Evolutionary conservation across 305 asterid genomes (phyloP).

Genomic region (Rubia occidens): DNA sequence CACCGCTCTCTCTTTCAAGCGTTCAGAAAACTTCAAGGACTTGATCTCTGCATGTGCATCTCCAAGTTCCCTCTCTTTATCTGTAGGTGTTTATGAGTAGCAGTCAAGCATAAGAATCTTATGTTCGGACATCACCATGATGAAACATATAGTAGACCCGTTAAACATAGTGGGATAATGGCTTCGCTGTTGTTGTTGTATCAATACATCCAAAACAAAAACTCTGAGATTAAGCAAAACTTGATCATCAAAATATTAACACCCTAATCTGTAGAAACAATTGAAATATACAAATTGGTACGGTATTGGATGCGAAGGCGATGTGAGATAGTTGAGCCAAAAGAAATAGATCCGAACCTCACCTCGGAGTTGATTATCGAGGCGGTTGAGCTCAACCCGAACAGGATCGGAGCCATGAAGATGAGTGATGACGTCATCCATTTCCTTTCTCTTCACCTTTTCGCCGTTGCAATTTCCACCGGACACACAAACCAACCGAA

Average conservation of each 20-base stretch:
- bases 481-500: neutral
- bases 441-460: conserved; percentile 52
- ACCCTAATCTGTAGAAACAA: neutral
- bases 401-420: conserved; percentile 93
- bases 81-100: conserved; percentile 35
- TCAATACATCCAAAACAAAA: neutral
- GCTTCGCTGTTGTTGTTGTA: neutral
- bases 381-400: conserved; percentile 84
- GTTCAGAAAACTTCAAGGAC: conserved; percentile 67
- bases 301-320: too few species aligned
- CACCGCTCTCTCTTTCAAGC: conserved; percentile 80
- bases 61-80: conserved; percentile 77
- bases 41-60: conserved; percentile 79
- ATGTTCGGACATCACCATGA: neutral
- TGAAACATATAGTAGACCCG: neutral
- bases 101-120: conserved; percentile 17
- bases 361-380: conserved; percentile 84
- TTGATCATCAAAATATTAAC: neutral
- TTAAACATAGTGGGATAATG: neutral
- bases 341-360: neutral
- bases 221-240: neutral
- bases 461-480: conserved; percentile 18
- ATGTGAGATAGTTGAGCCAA: too few species aligned
- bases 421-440: conserved; percentile 56
- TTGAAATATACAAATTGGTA: too few species aligned